Percentiles rank a stretch among this genome's conserved stretches.
Conservation (phyloP, 257 asterid species). For the Solanum piurae region DNA sequence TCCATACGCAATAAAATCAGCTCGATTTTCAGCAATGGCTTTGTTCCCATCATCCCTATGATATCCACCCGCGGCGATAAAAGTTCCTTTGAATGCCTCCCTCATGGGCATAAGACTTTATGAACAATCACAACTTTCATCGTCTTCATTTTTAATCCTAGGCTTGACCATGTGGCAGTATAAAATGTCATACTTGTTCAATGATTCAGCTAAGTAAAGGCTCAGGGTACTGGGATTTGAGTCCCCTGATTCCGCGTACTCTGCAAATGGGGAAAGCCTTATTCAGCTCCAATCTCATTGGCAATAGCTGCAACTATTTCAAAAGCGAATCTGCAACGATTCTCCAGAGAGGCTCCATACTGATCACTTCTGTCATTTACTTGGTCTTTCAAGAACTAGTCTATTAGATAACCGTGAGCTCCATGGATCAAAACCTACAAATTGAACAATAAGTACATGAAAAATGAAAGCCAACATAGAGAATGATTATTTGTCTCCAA, state of each 20-base stretch:
- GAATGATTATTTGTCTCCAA: neutral
- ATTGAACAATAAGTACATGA: neutral
- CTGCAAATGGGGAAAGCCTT: slow-evolving; percentile 54
- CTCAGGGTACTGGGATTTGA: slow-evolving; percentile 56
- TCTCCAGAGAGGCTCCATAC: slow-evolving; percentile 61
- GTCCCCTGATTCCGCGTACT: slow-evolving; percentile 28
- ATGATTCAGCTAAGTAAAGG: slow-evolving; percentile 39
- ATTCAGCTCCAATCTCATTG: slow-evolving; percentile 40
- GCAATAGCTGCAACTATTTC: slow-evolving; percentile 43
- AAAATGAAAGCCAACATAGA: neutral
- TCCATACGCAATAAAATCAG: slow-evolving; percentile 59
- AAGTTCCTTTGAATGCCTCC: slow-evolving; percentile 50
- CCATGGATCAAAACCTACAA: slow-evolving; percentile 63
- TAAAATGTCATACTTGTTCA: slow-evolving; percentile 31
- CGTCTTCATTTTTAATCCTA: slow-evolving; percentile 21
- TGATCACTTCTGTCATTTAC: slow-evolving; percentile 55
- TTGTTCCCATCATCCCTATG: slow-evolving; percentile 48
- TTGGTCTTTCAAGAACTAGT: slow-evolving; percentile 63
- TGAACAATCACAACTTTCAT: slow-evolving; percentile 14
- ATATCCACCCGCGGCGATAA: slow-evolving; percentile 54
- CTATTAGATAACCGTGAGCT: slow-evolving; percentile 58
- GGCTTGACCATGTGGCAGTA: slow-evolving; percentile 75
- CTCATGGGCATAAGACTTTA: slow-evolving; percentile 46
- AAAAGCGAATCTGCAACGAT: slow-evolving; percentile 55
- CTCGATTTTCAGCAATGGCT: slow-evolving; percentile 41